Conservation (phyloP, 2,329 filamentous ascomycete genomes). For the Thermoascus crustaceus region DNA sequence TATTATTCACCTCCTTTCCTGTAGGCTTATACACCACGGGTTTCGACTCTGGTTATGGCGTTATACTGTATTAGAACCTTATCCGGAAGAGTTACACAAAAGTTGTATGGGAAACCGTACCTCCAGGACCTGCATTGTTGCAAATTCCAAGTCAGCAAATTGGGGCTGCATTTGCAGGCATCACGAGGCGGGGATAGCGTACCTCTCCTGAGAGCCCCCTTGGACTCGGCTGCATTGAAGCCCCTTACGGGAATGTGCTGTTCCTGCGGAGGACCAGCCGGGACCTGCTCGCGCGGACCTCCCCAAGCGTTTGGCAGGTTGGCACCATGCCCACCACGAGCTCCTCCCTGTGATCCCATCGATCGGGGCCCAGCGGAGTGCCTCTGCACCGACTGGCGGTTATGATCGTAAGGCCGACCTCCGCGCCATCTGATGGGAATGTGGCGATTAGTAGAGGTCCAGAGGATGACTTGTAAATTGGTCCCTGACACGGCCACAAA, state of each 20-base stretch:
- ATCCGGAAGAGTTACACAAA: neutral
- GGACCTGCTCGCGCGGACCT: constrained; percentile 15
- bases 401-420: constrained; percentile 27
- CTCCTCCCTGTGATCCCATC: constrained; percentile 25
- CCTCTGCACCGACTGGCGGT: constrained; percentile 30
- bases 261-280: constrained; percentile 21
- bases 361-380: constrained; percentile 21
- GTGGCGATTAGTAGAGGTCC: constrained; percentile 1
- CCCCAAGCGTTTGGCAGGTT: constrained; percentile 21
- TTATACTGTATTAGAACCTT: neutral
- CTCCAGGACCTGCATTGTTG: constrained; percentile 19
- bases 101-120: constrained; percentile 14
- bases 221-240: constrained; percentile 38
- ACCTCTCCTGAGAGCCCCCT: constrained; percentile 35
- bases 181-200: constrained; percentile 6
- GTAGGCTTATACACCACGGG: constrained; percentile 31
- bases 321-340: constrained; percentile 23
- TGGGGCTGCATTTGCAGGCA: neutral
- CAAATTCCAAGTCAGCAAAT: constrained; percentile 2
- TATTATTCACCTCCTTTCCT: constrained; percentile 28
- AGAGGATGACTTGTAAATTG: neutral
- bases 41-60: constrained; percentile 21
- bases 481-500: neutral
- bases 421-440: constrained; percentile 29
- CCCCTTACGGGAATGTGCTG: constrained; percentile 35